Percentiles rank a stretch among this genome's conserved stretches.
Conservation (phyloP, 176 grass and related monocot species). For the Oryza rufipogon region DNA sequence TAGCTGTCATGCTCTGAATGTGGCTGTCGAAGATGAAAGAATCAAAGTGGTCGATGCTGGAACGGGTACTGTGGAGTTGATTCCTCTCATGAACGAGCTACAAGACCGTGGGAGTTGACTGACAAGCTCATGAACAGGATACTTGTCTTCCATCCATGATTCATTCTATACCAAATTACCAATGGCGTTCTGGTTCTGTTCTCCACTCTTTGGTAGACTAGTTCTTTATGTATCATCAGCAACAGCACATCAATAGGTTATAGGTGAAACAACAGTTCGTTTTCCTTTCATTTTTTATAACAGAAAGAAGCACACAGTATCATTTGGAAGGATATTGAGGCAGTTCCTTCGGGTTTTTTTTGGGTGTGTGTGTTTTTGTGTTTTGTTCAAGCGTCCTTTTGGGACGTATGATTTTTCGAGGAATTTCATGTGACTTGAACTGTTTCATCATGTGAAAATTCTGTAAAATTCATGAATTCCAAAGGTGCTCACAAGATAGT, state of each 20-base stretch:
- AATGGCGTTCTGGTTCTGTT: background rate
- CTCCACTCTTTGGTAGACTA: background rate
- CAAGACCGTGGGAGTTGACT: constrained; percentile 7
- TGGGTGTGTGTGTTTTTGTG: too few species aligned
- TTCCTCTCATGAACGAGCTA: constrained; percentile 38
- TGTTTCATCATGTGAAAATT: too few species aligned
- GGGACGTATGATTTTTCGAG: too few species aligned
- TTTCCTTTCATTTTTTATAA: background rate
- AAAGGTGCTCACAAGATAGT: background rate
- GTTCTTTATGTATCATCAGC: background rate
- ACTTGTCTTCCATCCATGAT: background rate
- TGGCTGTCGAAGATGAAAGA: constrained; percentile 1
- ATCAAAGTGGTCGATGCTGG: constrained; percentile 13
- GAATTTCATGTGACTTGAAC: too few species aligned
- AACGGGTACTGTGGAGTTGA: constrained; percentile 36
- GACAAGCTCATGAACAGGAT: background rate
- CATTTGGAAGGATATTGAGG: background rate
- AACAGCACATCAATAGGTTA: background rate
- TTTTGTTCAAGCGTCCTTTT: too few species aligned
- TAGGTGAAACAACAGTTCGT: background rate
- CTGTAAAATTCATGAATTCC: too few species aligned
- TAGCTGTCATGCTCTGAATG: background rate
- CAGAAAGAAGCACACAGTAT: background rate
- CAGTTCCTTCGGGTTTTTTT: background rate
- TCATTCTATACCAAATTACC: background rate